Conservation (phyloP, 2,329 filamentous ascomycete species). For the Diaporthe capsici region DNA sequence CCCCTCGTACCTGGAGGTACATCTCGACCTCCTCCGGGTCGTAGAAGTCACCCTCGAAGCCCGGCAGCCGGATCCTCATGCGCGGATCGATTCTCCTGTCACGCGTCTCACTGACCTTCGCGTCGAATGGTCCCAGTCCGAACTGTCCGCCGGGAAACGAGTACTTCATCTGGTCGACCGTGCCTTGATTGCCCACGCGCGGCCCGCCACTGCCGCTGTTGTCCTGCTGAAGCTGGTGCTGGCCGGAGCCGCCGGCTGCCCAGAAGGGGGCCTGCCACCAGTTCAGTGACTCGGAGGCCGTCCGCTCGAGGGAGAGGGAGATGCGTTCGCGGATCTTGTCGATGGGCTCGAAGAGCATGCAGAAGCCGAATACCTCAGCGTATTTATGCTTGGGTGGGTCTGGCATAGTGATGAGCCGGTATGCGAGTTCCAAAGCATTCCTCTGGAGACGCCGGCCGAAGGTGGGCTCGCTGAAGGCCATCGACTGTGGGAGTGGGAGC, state of each 20-base stretch:
- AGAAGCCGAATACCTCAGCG: conserved; percentile 40
- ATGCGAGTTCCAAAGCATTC: conserved; percentile 73
- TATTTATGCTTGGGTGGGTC: conserved; percentile 36
- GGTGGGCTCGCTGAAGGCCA: conserved; percentile 73
- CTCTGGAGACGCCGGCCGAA: conserved; percentile 82
- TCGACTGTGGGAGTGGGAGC: conserved; percentile 64
- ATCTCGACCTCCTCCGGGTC: conserved; percentile 83
- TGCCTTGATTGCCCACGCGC: conserved; percentile 56
- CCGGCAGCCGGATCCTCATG: conserved; percentile 69
- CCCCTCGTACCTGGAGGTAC: conserved; percentile 76
- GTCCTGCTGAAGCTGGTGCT: conserved; percentile 29
- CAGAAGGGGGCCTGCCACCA: conserved; percentile 41
- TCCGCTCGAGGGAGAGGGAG: conserved; percentile 6
- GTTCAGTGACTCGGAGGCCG: conserved; percentile 34
- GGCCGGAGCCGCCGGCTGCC: conserved; percentile 38
- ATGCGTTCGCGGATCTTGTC: conserved; percentile 40
- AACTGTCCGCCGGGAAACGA: conserved; percentile 52
- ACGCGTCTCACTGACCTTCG: conserved; percentile 54
- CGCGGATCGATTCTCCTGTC: conserved; percentile 60
- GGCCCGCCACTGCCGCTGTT: conserved; percentile 4
- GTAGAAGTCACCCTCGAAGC: conserved; percentile 82
- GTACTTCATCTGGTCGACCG: conserved; percentile 46
- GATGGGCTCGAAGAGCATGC: conserved; percentile 41
- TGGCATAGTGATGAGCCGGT: conserved; percentile 66
- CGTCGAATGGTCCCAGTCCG: conserved; percentile 64